A percentile compares a stretch with the other conserved stretches of the same genome.
These are phyloP conservation scores for Monosporascus sp. DNA, from an alignment of 2,329 filamentous ascomycete species.

Conservation along the genomic window DNA sequence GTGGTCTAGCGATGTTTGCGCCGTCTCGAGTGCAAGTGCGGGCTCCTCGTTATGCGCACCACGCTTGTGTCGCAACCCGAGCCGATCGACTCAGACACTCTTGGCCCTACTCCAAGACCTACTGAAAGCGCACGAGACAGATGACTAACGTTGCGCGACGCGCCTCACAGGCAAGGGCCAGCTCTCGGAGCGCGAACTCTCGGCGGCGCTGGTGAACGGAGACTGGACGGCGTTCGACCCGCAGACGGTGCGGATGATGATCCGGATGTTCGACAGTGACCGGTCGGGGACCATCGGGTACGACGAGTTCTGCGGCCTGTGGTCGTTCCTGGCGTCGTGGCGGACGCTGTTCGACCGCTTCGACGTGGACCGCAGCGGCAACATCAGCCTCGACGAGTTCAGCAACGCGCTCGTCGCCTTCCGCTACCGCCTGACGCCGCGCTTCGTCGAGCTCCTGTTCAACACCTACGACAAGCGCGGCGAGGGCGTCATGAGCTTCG, in stretches of 20 bases:
- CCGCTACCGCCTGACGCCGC: slow-evolving; percentile 80
- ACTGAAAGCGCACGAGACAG: not conserved
- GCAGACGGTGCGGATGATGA: slow-evolving; percentile 97
- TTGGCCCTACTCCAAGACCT: not conserved
- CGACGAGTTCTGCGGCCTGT: slow-evolving; percentile 92
- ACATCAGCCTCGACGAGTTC: slow-evolving; percentile 83
- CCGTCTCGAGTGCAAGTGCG: too few relatives aligned
- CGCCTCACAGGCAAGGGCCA: slow-evolving; percentile 61
- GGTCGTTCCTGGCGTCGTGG: slow-evolving; percentile 95
- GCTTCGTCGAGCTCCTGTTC: slow-evolving; percentile 83
- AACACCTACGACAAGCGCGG: slow-evolving; percentile 77
- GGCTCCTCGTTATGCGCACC: too few relatives aligned
- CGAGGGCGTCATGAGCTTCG: slow-evolving; percentile 76
- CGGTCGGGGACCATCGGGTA: slow-evolving; percentile 86
- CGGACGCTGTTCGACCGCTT: slow-evolving; percentile 92
- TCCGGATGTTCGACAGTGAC: slow-evolving; percentile 97
- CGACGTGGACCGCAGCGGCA: slow-evolving; percentile 79
- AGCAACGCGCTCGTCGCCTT: slow-evolving; percentile 86
- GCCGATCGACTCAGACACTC: too few relatives aligned
- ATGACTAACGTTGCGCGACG: slow-evolving; percentile 1
- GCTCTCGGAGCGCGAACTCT: slow-evolving; percentile 80
- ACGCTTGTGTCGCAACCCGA: too few relatives aligned
- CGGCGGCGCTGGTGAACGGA: slow-evolving; percentile 87
- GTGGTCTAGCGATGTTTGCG: too few relatives aligned
- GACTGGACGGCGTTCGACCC: slow-evolving; percentile 93